Evolutionary conservation across 2,329 filamentous ascomycete genomes (phyloP).

Genomic region (Pseudogymnoascus pannorum): DNA sequence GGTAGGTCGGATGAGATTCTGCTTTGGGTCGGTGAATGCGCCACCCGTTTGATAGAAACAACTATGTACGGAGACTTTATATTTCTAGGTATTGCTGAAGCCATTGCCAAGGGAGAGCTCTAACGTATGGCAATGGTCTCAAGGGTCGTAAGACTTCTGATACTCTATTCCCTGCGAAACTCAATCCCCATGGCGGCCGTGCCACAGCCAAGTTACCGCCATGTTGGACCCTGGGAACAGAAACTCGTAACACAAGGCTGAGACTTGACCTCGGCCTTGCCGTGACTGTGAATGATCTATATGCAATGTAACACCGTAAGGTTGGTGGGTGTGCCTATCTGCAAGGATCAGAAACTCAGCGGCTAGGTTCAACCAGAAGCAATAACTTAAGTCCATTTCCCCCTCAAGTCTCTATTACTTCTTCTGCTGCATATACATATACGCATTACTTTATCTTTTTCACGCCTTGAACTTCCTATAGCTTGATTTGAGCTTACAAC

Average conservation of each 20-base stretch:
- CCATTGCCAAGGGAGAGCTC: not conserved
- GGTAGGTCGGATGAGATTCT: not conserved
- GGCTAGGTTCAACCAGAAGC: not conserved
- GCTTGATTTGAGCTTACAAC: not conserved
- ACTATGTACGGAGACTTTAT: not conserved
- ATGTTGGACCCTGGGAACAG: not conserved
- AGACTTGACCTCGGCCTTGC: not conserved
- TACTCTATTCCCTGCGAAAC: not conserved
- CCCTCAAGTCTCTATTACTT: not conserved
- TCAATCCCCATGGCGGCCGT: not conserved
- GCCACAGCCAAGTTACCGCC: not conserved
- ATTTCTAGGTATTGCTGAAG: not conserved
- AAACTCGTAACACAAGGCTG: not conserved
- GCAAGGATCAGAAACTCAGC: not conserved
- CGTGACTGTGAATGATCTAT: not conserved
- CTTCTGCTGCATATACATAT: not conserved
- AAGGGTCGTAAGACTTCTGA: not conserved
- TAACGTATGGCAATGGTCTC: not conserved
- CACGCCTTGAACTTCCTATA: not conserved
- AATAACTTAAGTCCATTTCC: not conserved
- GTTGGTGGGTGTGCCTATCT: not conserved
- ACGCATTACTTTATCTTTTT: not conserved
- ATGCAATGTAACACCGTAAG: not conserved
- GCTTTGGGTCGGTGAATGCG: not conserved
- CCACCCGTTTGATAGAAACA: not conserved